Base-by-base conservation (phyloP, 2,329 filamentous ascomycete genomes). In the Sporothrix pallida region DNA sequence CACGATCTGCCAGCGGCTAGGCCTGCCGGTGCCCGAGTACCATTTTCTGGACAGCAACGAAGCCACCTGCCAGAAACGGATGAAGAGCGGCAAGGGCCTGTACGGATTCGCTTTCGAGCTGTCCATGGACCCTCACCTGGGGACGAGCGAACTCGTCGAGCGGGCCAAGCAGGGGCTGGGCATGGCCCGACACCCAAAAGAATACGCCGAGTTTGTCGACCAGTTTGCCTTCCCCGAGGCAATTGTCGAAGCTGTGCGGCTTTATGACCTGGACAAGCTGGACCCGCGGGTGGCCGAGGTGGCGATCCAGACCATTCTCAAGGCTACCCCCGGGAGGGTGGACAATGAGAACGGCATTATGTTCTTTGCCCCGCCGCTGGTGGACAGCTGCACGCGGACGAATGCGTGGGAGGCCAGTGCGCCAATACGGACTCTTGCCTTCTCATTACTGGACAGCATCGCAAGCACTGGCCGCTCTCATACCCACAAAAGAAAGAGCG, bases 381-480 rank as follows among this genome's bases (percentile, higher is more conserved):
- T 84, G 10, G 84, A 85, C 74, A 81, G 80, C 52, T 81, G 81
- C 50, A 74, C 78, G 0, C 79, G 78, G 12, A 80, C 79, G 65
- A 85, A 81, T 72, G 80, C 81, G 0, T 86, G 84, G 84, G 79
- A 81, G 23, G 75, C 78, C 42, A 84, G 83, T 74, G 80, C 78
- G 4, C 67, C 75, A 0, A 74, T 82, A 26, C 81, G 84, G 13
- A 76, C 81, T 26, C 75, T 83, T 15, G 82, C 82, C 6, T 85
- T 84, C 70, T 78, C 80, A 9, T 71, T 83, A 12, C 72, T 83
- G 20, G 42, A 52, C 6, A 75, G 77, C 58, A 68, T 56, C n/a
- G n/a, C n/a, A n/a, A n/a, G n/a, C n/a, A 70, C 54, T 4, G 79
- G 84, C 2, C 79, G 81, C 3, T 37, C 31, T 5, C 4, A 3